Base-by-base conservation (phyloP, 73 alveolate genomes). In the Breviolum minutum region DNA sequence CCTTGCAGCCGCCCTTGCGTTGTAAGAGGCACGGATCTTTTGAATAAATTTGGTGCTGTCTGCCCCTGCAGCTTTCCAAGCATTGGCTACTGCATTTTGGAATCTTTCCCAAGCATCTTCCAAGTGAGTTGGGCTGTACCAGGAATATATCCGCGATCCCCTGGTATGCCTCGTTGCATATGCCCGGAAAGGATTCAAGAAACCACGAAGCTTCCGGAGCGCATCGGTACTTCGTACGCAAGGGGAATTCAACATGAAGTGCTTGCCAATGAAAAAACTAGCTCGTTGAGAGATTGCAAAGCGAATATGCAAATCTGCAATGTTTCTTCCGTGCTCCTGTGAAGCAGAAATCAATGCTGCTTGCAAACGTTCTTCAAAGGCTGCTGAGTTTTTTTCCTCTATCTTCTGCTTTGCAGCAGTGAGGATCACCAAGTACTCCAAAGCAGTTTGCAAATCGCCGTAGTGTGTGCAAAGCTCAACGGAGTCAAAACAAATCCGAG, bases 341-440 rank as follows among this genome's bases (percentile, higher is more conserved):
- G 73, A 62, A 22, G 64, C 60, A 8, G 71, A 62, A 12, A 8
- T 1, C 92, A 83, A 11, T 48, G 92, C 27, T 61, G 60, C 92
- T 11, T 60, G 92, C 12, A 83, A 62, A 7, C 66, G 73, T 26
- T 83, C 62, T 60, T 83, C 92, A 83, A 83, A 83, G 5, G 61
- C 6, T 2, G 76, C 62, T 12, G 76, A 22, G 66, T 61, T 61
- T 54, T 61, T 22, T 0, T 48, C 92, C n/a, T 8, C 60, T 74
- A 83, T 54, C 73, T 26, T 83, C 76, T 83, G 92, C 29, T 83
- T 83, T n/a, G 62, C 76, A 61, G 32, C 60, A 26, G 92, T 83
- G 62, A 83, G 17, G 62, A 83, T 62, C 54, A 83, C 76, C 26
- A 83, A 61, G 92, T 20, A 83, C 12, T 83, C 92, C 62, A 83